Percentiles rank a stretch among this genome's conserved stretches.
Conservation (phyloP, 2,329 filamentous ascomycete species). For the Torrubiella hemipterigena region DNA sequence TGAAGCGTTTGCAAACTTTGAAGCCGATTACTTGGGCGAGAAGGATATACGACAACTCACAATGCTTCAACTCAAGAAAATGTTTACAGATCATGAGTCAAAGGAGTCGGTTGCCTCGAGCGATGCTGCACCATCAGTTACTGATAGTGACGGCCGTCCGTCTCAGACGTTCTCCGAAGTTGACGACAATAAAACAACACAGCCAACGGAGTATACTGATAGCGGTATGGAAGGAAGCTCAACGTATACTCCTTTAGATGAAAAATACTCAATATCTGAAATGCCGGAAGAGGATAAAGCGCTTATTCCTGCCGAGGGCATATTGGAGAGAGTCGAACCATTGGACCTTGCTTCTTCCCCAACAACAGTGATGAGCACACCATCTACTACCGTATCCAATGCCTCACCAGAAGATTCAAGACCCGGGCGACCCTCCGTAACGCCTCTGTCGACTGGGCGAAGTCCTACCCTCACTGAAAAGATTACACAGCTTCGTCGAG, state of each 20-base stretch:
- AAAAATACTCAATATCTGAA: no score
- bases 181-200: conserved; percentile 34
- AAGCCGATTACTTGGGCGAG: conserved; percentile 87
- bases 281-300: conserved; percentile 13
- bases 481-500: conserved; percentile 38
- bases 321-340: conserved; percentile 35
- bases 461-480: conserved; percentile 27
- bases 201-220: conserved; percentile 27
- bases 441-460: conserved; percentile 10
- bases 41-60: conserved; percentile 91
- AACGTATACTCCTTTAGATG: conserved; percentile 13
- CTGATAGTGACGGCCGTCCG: conserved; percentile 34
- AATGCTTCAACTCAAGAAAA: conserved; percentile 82
- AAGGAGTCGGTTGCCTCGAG: conserved; percentile 60
- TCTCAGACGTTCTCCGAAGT: conserved; percentile 33
- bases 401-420: conserved; percentile 7
- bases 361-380: conserved; percentile 10
- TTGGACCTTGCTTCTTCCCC: conserved; percentile 34
- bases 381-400: conserved; percentile 3
- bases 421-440: conserved; percentile 9
- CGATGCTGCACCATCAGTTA: conserved; percentile 50
- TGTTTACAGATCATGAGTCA: conserved; percentile 85
- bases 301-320: conserved; percentile 17
- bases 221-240: conserved; percentile 19
- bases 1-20: conserved; percentile 77